Base-by-base conservation (phyloP, 106 monocot species). In the Chionographis japonica region DNA sequence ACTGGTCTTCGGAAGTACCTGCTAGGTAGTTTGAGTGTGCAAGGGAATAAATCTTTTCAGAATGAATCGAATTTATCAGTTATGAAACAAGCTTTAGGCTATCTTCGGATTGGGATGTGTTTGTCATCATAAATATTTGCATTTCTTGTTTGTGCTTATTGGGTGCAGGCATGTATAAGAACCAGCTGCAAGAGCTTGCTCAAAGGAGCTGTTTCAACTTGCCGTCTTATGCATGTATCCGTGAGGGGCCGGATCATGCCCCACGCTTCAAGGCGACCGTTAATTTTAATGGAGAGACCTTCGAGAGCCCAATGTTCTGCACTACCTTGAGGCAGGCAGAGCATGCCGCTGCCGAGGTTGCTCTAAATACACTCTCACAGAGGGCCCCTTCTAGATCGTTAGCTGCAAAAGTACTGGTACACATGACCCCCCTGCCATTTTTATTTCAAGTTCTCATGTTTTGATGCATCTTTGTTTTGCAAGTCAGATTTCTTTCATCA, bases 101-200 rank as follows among this genome's bases (percentile, higher is more conserved):
- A 46, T 46, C 46, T 46, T 5, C 46, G 46, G 9, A 46, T 46
- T 46, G 46, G 46, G 46, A 27, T 27, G 27, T 27, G 27, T 27
- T 27, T 27, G 27, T 46, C 46, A 10, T 46, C 46, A 6, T 46
- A 46, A 46, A 46, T 5, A 46, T 46, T 46, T 46, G 27, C 27
- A 27, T 27, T 27, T 27, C 27, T 27, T 27, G 27, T 27, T 27
- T 27, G 27, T 36, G 27, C 37, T 53, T n/a, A 12, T 55, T 56
- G 6, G n/a, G 38, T 62, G 12, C 62, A 81, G 81, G 67, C 12
- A 86, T 86, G 86, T 86, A 86, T 68, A 86, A 86, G 76, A 86
- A 86, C 75, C 86, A 86, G 79, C 69, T 86, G 42, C 86, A 86
- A 68, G 86, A 86, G 59, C 76, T 86, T 49, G 86, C 86, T 49